phyloP scores from a whole-genome alignment of 140 eudicot species.

The Artemisia princeps region DNA sequence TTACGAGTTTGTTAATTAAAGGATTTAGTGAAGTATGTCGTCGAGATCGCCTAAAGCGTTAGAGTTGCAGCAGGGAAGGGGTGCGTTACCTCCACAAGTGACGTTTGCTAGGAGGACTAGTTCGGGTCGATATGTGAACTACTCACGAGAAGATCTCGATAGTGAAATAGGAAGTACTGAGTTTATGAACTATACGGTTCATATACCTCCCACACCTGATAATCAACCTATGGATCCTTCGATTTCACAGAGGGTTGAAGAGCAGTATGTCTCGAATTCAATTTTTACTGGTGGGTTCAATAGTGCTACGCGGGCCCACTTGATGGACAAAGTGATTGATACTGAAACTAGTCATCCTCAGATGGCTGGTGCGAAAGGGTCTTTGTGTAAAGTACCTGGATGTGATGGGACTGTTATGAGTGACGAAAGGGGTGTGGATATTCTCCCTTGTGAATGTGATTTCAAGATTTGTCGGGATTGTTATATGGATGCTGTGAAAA shows the following conservation, averaged over 20 bases:
- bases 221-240: conserved; percentile 89
- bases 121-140: conserved; percentile 70
- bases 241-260: conserved; percentile 82
- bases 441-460: conserved; percentile 94
- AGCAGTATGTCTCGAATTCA: conserved; percentile 85
- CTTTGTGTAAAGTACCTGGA: conserved; percentile 63
- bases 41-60: conserved; percentile 45
- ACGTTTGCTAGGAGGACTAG: conserved; percentile 73
- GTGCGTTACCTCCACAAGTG: conserved; percentile 43
- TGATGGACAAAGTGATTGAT: conserved; percentile 96
- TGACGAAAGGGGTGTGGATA: conserved; percentile 82
- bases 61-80: conserved; percentile 41
- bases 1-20: conserved; percentile 8
- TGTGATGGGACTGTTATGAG: conserved; percentile 96
- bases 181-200: conserved; percentile 64
- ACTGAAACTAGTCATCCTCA: conserved; percentile 88
- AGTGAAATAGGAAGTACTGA: conserved; percentile 64
- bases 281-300: conserved; percentile 84
- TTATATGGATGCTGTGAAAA: conserved; percentile 63
- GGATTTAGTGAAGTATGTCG: conserved; percentile 34
- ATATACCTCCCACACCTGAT: conserved; percentile 87
- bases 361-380: conserved; percentile 97
- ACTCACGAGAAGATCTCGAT: conserved; percentile 75
- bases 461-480: conserved; percentile 89
- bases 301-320: conserved; percentile 81